A percentile compares a stretch with the other conserved stretches of the same genome.
Evolutionary conservation across 2,329 filamentous ascomycete species (phyloP).

Genomic region (Penicillium sp.): DNA sequence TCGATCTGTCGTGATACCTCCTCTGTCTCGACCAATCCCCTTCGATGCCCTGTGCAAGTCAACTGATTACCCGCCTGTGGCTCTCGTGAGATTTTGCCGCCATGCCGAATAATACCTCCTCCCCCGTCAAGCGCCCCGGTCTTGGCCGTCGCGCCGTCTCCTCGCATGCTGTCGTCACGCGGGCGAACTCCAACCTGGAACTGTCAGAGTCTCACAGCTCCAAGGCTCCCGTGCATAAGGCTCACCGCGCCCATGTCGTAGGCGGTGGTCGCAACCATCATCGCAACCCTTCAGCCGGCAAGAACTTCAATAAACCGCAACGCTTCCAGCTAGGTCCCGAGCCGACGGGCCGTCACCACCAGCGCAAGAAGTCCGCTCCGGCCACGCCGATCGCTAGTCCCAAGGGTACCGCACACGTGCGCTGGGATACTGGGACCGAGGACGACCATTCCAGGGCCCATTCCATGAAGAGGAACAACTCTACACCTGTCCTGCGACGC

Average conservation of each 20-base stretch:
- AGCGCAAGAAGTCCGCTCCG: slow-evolving; percentile 46
- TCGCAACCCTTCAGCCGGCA: slow-evolving; percentile 43
- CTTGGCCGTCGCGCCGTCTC: slow-evolving; percentile 40
- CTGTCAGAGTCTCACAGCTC: slow-evolving; percentile 31
- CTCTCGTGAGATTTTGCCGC: slow-evolving; percentile 18
- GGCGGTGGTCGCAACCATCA: slow-evolving; percentile 38
- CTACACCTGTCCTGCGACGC: slow-evolving; percentile 40
- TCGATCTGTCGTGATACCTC: slow-evolving; percentile 24
- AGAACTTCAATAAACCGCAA: slow-evolving; percentile 44
- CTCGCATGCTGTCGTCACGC: slow-evolving; percentile 39
- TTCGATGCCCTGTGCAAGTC: slow-evolving; percentile 21
- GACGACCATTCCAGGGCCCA: slow-evolving; percentile 32
- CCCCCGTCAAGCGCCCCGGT: slow-evolving; percentile 39
- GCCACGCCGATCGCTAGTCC: slow-evolving; percentile 44
- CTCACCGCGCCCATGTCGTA: slow-evolving; percentile 43
- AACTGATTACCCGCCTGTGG: slow-evolving; percentile 19
- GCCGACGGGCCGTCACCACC: slow-evolving; percentile 36
- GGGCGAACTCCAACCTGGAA: slow-evolving; percentile 29
- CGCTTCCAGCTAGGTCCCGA: slow-evolving; percentile 35
- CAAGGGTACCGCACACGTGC: slow-evolving; percentile 35
- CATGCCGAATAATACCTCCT: slow-evolving; percentile 32
- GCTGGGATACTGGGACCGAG: slow-evolving; percentile 39
- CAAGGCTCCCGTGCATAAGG: slow-evolving; percentile 32
- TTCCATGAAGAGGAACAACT: slow-evolving; percentile 46
- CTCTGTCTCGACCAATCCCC: slow-evolving; percentile 25